phyloP scores from a whole-genome alignment of 2,329 filamentous ascomycete species.

The Escovopsis sp. region DNA sequence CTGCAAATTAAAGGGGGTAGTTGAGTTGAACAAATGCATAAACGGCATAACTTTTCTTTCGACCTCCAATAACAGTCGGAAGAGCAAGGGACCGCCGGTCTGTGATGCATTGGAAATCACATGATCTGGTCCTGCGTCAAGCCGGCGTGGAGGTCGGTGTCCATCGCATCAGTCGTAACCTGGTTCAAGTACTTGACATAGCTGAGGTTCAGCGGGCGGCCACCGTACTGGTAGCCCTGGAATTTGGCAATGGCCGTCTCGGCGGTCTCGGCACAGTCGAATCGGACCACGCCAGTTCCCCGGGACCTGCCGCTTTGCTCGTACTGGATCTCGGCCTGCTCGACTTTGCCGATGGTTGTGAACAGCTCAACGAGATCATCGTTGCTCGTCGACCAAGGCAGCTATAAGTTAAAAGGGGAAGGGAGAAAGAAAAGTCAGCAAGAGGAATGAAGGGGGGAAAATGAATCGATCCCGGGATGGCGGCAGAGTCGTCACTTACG shows the following conservation, averaged over 20 bases:
- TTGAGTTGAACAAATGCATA: no score
- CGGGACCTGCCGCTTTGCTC: conserved; percentile 91
- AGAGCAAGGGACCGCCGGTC: neutral
- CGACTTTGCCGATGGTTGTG: conserved; percentile 93
- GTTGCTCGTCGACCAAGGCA: conserved; percentile 98
- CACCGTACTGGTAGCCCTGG: conserved; percentile 93
- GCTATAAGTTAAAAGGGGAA: conserved; percentile 31
- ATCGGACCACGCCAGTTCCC: conserved; percentile 91
- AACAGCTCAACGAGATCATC: conserved; percentile 94
- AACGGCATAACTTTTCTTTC: no score
- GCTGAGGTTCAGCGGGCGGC: conserved; percentile 79
- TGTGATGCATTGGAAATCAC: conserved; percentile 29
- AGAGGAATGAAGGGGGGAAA: neutral
- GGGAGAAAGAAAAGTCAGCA: neutral
- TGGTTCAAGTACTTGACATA: conserved; percentile 85
- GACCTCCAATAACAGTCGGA: neutral
- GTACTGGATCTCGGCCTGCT: conserved; percentile 98
- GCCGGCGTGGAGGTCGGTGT: conserved; percentile 58
- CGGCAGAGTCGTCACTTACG: conserved; percentile 40
- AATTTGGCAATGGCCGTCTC: conserved; percentile 95
- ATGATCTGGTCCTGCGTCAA: conserved; percentile 98
- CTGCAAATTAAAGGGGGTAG: no score
- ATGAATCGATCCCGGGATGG: neutral
- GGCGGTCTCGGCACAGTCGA: conserved; percentile 68
- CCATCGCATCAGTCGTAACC: conserved; percentile 59